These are phyloP conservation scores for Borovskyia barvae DNA, from an alignment of 208 protist species.

Conservation along the genomic window DNA sequence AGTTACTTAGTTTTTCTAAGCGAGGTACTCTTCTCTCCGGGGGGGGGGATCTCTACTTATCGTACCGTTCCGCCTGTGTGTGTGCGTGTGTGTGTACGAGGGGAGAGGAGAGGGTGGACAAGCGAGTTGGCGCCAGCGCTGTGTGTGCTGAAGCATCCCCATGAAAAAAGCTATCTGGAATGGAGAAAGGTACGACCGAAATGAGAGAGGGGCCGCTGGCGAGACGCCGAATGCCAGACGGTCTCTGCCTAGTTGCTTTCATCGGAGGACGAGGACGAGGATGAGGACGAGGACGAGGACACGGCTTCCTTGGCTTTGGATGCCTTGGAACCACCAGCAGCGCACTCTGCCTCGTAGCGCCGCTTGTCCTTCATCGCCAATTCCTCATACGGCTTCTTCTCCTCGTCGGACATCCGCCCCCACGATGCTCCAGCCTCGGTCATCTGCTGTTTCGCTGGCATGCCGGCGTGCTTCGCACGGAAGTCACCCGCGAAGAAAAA, in stretches of 20 bases:
- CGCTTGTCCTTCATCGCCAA: slow-evolving; percentile 81
- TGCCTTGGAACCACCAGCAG: slow-evolving; percentile 21
- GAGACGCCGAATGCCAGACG: no score
- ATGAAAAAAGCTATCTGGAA: background rate
- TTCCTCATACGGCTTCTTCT: slow-evolving; percentile 78
- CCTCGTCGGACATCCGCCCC: slow-evolving; percentile 56
- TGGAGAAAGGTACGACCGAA: no score
- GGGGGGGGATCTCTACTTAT: no score
- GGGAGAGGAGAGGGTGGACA: no score
- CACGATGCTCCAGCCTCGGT: slow-evolving; percentile 68
- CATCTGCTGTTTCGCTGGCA: slow-evolving; percentile 62
- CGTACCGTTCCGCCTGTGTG: no score
- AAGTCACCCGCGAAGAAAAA: slow-evolving; percentile 79
- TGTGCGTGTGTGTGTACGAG: no score
- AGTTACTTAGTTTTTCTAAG: no score
- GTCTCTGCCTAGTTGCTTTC: slow-evolving; percentile 18
- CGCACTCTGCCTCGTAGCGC: slow-evolving; percentile 71
- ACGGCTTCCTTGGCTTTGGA: slow-evolving; percentile 11
- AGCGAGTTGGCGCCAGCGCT: no score
- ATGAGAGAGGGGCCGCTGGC: no score
- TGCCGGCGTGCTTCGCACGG: slow-evolving; percentile 53
- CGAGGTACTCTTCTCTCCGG: no score
- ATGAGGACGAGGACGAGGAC: slow-evolving; percentile 17
- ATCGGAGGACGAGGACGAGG: slow-evolving; percentile 20
- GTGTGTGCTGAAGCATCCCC: no score